These are phyloP conservation scores for Rhodomyrtus psidioides DNA, from an alignment of 441 rosid species.

Conservation along the genomic window DNA sequence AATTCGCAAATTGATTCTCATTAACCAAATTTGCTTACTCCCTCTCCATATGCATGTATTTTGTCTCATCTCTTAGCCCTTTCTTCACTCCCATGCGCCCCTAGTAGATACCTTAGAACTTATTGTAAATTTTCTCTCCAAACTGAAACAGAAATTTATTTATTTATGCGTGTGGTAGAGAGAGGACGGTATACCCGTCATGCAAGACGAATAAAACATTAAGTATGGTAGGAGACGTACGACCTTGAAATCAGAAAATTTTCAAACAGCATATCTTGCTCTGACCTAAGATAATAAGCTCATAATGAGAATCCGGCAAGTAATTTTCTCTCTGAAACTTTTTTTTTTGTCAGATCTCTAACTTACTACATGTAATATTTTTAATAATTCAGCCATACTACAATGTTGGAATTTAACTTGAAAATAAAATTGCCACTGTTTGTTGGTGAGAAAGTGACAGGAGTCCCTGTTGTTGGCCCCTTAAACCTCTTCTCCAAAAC, in stretches of 20 bases:
- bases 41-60: background rate
- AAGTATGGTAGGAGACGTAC: background rate
- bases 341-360: no score
- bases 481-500: slow-evolving; percentile 1
- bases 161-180: no score
- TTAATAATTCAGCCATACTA: no score
- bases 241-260: no score
- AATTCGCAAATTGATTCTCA: slow-evolving; percentile 4
- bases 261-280: no score
- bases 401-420: no score
- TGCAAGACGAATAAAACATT: background rate
- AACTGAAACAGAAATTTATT: background rate
- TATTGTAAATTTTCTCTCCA: background rate
- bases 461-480: background rate
- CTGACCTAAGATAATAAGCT: no score
- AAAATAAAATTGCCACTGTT: background rate
- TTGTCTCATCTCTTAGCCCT: background rate
- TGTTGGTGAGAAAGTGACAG: slow-evolving; percentile 1
- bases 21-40: no score
- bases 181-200: background rate
- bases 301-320: no score
- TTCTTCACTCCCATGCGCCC: background rate
- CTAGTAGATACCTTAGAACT: background rate
- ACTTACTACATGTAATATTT: no score
- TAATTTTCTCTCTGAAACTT: no score